Evolutionary conservation across 768 basidiomycete genomes (phyloP), one percentile per base, ranked within the genome.

Genomic region (Termitomyces sp.): DNA sequence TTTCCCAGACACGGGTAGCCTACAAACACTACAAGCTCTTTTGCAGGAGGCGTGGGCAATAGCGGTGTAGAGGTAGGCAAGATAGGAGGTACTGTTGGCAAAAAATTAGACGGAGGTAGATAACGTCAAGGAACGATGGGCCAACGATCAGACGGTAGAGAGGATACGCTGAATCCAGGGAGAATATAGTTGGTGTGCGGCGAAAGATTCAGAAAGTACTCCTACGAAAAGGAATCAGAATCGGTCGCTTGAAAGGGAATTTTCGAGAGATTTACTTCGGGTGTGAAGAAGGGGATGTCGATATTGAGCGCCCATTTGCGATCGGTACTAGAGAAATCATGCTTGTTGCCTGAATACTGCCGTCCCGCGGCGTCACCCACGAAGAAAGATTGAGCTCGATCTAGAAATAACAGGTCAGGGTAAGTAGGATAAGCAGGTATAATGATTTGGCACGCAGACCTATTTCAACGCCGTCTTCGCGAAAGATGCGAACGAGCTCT

Each of bases 311-410:
- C 92, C 78, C 86, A 91, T 70, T 95, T 92, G 44, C 87, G 78
- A 69, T 97, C 94, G 0, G 87, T 89, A 58, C 85, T 84, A 7
- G 87, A 80, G 66, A 89, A 91, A 71, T 97, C 94, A 28, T 71
- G 69, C 45, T 76, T 71, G 38, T 63, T 63, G 37, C 67, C 68
- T 17, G 71, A 50, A 57, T 75, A 77, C 48, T 73, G 67, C 45
- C 94, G 82, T 11, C 94, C 94, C 11, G 93, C 94, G 1, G 92
- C 93, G 63, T 97, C 94, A 3, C 94, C 94, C 1, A 96, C 86
- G 62, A 88, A 95, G 63, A 90, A 89, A 0, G 90, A 87, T 0
- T 73, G 43, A 0, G 65, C 56, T 60, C 82, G 78, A 67, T 95
- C 93, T 94, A 64, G 0, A 33, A 6, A 30, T 7, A 17, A n/a